Conservation (phyloP, 2,329 filamentous ascomycete species). For the Pseudogymnoascus sp. region DNA sequence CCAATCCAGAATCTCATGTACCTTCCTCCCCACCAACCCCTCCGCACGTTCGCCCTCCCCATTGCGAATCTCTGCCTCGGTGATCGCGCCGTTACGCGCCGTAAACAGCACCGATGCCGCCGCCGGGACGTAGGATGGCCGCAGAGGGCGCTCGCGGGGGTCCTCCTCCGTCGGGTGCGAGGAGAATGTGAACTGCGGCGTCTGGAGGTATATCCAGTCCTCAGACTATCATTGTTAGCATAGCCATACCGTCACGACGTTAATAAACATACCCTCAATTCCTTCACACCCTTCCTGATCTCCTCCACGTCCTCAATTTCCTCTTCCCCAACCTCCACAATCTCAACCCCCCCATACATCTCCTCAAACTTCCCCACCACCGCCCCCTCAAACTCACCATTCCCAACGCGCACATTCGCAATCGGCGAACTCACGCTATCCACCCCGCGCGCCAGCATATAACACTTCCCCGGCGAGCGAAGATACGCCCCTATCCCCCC, state of each 20-base stretch:
- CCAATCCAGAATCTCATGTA: slow-evolving; percentile 42
- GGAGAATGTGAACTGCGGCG: slow-evolving; percentile 70
- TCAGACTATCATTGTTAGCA: slow-evolving; percentile 38
- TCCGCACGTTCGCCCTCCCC: not conserved
- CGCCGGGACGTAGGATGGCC: slow-evolving; percentile 39
- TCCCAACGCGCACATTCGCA: slow-evolving; percentile 60
- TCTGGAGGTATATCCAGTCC: slow-evolving; percentile 78
- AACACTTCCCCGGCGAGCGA: slow-evolving; percentile 66
- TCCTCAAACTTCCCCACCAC: slow-evolving; percentile 56
- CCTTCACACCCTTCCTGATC: slow-evolving; percentile 52
- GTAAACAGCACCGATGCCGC: slow-evolving; percentile 29
- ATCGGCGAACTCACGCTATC: slow-evolving; percentile 85
- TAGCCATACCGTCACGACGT: not conserved
- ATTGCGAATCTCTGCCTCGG: slow-evolving; percentile 11
- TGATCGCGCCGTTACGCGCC: slow-evolving; percentile 19
- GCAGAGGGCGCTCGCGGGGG: slow-evolving; percentile 42
- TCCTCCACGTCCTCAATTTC: slow-evolving; percentile 37
- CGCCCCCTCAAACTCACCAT: slow-evolving; percentile 39
- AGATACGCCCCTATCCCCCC: slow-evolving; percentile 59
- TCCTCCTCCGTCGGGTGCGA: slow-evolving; percentile 47
- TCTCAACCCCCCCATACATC: slow-evolving; percentile 49
- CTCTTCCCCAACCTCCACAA: slow-evolving; percentile 32
- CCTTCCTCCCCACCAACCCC: slow-evolving; percentile 23
- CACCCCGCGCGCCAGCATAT: slow-evolving; percentile 74
- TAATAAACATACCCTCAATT: slow-evolving; percentile 44